Evolutionary conservation across 2,329 filamentous ascomycete species (phyloP).

Genomic region (Pyricularia pennisetigena): DNA sequence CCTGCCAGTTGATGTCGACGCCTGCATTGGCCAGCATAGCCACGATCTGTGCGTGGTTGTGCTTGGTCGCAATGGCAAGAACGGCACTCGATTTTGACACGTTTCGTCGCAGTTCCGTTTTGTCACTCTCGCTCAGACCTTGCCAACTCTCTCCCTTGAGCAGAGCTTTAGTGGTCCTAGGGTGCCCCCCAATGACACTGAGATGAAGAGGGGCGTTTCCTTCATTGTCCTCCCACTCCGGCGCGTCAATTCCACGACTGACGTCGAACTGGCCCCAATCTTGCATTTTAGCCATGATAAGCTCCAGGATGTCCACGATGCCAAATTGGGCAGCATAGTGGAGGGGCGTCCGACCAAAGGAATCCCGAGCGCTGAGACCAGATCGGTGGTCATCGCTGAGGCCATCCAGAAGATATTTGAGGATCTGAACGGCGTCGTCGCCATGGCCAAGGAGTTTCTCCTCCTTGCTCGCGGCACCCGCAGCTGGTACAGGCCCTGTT

Average conservation of each 20-base stretch:
- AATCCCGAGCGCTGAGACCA: conserved; percentile 61
- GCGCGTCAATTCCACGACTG: conserved; percentile 74
- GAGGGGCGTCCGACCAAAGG: conserved; percentile 73
- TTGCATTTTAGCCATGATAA: conserved; percentile 82
- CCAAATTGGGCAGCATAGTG: conserved; percentile 95
- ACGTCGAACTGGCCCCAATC: conserved; percentile 82
- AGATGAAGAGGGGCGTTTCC: conserved; percentile 87
- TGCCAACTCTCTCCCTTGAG: conserved; percentile 73
- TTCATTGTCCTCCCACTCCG: conserved; percentile 85
- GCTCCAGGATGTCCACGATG: conserved; percentile 79
- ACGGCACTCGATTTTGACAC: conserved; percentile 81
- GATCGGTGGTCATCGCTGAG: conserved; percentile 57
- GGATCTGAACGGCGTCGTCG: conserved; percentile 66
- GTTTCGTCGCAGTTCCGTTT: conserved; percentile 54
- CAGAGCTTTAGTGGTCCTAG: conserved; percentile 71
- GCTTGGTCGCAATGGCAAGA: conserved; percentile 76
- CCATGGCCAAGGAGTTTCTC: conserved; percentile 54
- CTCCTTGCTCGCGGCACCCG: conserved; percentile 56
- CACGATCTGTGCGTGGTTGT: conserved; percentile 78
- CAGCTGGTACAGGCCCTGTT: conserved; percentile 27
- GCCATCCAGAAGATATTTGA: conserved; percentile 53
- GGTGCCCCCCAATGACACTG: conserved; percentile 84
- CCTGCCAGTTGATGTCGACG: conserved; percentile 88
- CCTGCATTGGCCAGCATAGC: conserved; percentile 80
- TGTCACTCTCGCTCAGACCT: conserved; percentile 46